Base-by-base conservation (phyloP, 345 rosid genomes). In the Ricinus communis region DNA sequence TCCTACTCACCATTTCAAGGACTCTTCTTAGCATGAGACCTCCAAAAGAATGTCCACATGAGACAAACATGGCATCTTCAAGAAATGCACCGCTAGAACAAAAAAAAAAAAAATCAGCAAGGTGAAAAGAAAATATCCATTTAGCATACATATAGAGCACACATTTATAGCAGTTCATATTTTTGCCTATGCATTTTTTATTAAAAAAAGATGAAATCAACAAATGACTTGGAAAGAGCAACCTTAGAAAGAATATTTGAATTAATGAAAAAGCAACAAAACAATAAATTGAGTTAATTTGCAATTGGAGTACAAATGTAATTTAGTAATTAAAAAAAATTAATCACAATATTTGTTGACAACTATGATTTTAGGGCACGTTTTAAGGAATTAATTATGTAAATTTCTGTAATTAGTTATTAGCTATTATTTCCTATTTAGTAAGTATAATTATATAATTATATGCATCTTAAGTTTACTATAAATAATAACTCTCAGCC, bases 11-110 rank as follows among this genome's bases (percentile, higher is more conserved):
- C 84, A 76, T 87, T 65, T 95, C 97, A 61, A 90, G 76, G 65
- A 95, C 99, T 80, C 87, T 89, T 76, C 86, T 87, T 70, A 95
- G 93, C 97, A 90, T 89, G 74, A 87, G 89, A 54, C 99, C 97
- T 68, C 97, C 99, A 81, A 95, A 95, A 38, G 99, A 95, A 85
- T 95, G 99, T 67, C 99, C 99, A 61, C 99, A 95, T 43, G 99
- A 88, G 69, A 92, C 91, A 64, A 88, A 85, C 86, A 83, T 31
- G 13, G 99, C 99, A 86, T 95, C 99, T 82, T 91, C 99, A 68
- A 95, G 99, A 83, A 88, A 95, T 74, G 91, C 88, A 70, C 99
- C 99, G 66, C 99, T 95, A 73, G 31, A 66, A 66, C 77, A 84
- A 78, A 67, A 75, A 55, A 45, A n/a, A 84, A 78, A 67, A 75